Evolutionary conservation across 2,329 filamentous ascomycete genomes (phyloP), one percentile per base, ranked within the genome.

Genomic region (Hypoxylon sp.): DNA sequence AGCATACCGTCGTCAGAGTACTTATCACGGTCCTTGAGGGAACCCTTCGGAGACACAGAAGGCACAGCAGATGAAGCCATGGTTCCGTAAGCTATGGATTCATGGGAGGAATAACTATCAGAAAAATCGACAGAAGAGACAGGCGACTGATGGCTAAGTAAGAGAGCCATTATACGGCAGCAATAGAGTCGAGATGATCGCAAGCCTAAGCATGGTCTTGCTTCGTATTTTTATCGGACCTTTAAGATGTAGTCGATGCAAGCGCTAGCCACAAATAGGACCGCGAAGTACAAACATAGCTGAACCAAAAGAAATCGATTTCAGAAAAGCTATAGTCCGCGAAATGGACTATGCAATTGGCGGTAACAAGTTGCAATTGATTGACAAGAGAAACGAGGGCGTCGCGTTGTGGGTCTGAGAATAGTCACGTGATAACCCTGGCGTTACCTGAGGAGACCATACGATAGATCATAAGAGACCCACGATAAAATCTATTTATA

Each of bases 1-100:
- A 48, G 50, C 63, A 37, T 56, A 74, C 74, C 69, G 14, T 73
- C 69, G 25, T 76, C 74, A 1, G 74, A 72, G 59, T 74, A 76
- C 6, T 70, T 72, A 16, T 72, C 68, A 25, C 69, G 63, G 21
- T 74, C 67, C 48, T 65, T 50, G 14, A 32, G 51, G 27, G 50
- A 29, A 32, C 50, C 50, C 3, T 60, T 39, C n/a, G 56, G 30
- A 30, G 55, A 34, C 9, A 34, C 30, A 34, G 30, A 37, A 29
- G 62, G 30, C 43, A 25, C 12, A 21, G 45, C 14, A 46, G 70
- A 56, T 14, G 71, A 68, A 27, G 69, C 61, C 61, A 72, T 63
- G 29, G 41, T 48, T 51, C 61, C 66, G 59, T 72, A 45, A 19
- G 34, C 61, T 27, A 54, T 60, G 16, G 65, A 65, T 47, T 65